Conservation (phyloP, 257 asterid genomes). For the Nicotiana benthamiana region DNA sequence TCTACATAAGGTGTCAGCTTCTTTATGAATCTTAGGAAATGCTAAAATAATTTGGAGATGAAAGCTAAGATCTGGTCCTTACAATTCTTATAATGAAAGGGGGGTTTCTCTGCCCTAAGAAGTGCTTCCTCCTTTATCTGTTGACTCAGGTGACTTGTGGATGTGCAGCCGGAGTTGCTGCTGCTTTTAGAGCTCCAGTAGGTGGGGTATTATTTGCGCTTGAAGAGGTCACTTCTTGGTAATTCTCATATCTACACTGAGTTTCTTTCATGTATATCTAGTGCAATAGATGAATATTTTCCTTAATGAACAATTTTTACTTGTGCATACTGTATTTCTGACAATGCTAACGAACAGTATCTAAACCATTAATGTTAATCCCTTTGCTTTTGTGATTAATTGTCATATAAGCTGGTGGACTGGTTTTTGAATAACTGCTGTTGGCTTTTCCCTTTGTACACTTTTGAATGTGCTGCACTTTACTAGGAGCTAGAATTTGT, state of each 20-base stretch:
- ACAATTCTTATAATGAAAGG: conserved; percentile 18
- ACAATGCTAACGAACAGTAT: background rate
- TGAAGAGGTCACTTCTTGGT: conserved; percentile 99
- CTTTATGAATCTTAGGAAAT: background rate
- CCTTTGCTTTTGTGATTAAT: background rate
- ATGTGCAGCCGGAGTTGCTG: conserved; percentile 99
- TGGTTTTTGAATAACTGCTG: background rate
- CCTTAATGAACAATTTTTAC: background rate
- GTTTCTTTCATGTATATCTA: background rate
- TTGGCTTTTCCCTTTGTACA: background rate
- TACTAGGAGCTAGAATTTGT: background rate
- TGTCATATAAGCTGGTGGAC: background rate
- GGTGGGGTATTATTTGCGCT: conserved; percentile 98
- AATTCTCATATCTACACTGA: conserved; percentile 19
- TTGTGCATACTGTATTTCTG: background rate
- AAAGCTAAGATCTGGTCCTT: background rate
- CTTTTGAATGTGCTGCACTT: background rate
- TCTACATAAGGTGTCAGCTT: background rate
- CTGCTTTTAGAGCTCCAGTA: conserved; percentile 99
- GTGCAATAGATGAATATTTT: background rate
- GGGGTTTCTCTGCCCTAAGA: conserved; percentile 22
- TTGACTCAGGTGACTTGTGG: conserved; percentile 97
- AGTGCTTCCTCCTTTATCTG: conserved; percentile 35
- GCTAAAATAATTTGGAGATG: background rate
- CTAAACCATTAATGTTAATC: background rate